Evolutionary conservation across 345 rosid species (phyloP).

Genomic region (Nephelium lappaceum): DNA sequence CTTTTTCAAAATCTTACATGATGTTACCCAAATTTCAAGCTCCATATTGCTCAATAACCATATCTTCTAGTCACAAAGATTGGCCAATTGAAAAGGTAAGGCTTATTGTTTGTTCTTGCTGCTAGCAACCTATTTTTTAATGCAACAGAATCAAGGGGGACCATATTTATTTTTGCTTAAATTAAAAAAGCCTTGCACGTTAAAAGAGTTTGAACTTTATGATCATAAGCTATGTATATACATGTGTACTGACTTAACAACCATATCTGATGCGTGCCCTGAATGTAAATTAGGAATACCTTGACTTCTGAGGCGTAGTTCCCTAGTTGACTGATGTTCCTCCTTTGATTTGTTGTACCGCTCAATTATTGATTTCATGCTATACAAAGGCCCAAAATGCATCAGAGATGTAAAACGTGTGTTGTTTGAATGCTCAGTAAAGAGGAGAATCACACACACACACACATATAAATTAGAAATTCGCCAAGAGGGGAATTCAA

Average conservation of each 20-base stretch:
- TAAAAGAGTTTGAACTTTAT: background rate
- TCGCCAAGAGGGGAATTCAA: background rate
- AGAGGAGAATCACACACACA: conserved; percentile 1
- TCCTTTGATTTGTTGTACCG: conserved; percentile 54
- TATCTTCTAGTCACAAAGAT: background rate
- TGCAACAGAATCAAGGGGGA: background rate
- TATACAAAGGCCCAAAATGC: conserved; percentile 30
- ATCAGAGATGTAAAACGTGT: conserved; percentile 16
- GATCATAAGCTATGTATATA: background rate
- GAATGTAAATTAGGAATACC: conserved; percentile 37
- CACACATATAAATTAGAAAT: background rate
- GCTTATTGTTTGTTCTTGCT: background rate
- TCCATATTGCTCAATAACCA: background rate
- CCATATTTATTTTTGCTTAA: background rate
- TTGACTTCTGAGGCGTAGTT: conserved; percentile 48
- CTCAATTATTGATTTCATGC: conserved; percentile 55
- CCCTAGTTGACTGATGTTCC: conserved; percentile 40
- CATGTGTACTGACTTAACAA: too few species aligned
- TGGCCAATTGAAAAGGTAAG: background rate
- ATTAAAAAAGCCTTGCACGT: background rate
- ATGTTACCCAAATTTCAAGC: background rate
- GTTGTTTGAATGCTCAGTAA: conserved; percentile 1
- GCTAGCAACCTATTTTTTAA: background rate
- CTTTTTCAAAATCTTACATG: background rate
- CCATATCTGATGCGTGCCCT: background rate